Evolutionary conservation across 2,329 filamentous ascomycete genomes (phyloP).

Genomic region (Ophiostoma perfectum): DNA sequence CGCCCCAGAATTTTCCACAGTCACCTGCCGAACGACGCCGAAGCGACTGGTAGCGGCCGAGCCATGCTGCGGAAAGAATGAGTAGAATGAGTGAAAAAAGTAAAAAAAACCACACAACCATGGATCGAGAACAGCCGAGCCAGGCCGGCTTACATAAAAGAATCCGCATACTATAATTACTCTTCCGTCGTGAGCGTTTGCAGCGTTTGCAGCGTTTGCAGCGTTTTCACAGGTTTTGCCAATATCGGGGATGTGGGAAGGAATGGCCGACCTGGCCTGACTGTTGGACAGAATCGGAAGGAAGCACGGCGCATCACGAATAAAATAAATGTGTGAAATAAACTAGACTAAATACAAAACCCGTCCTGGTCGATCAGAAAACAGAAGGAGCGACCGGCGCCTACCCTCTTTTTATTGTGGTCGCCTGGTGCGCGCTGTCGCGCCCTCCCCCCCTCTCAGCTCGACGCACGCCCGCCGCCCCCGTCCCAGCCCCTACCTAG

Average conservation of each 20-base stretch:
- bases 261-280: slow-evolving; percentile 11
- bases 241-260: background rate
- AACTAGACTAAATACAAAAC: background rate
- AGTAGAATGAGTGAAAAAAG: background rate
- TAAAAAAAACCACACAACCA: background rate
- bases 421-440: too few species aligned
- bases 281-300: background rate
- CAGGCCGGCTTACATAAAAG: slow-evolving; percentile 6
- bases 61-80: background rate
- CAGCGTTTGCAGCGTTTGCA: background rate
- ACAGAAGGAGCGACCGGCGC: slow-evolving; percentile 7
- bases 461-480: background rate
- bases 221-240: background rate
- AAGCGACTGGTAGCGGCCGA: background rate
- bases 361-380: background rate
- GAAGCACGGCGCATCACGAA: background rate
- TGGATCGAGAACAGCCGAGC: slow-evolving; percentile 6
- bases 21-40: slow-evolving; percentile 19
- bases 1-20: slow-evolving; percentile 6
- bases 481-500: background rate
- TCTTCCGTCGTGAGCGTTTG: background rate
- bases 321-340: background rate
- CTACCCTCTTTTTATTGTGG: slow-evolving; percentile 2
- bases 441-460: background rate
- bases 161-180: background rate